Base-by-base conservation (phyloP, 768 basidiomycete genomes). In the Tylopilus sp. region DNA sequence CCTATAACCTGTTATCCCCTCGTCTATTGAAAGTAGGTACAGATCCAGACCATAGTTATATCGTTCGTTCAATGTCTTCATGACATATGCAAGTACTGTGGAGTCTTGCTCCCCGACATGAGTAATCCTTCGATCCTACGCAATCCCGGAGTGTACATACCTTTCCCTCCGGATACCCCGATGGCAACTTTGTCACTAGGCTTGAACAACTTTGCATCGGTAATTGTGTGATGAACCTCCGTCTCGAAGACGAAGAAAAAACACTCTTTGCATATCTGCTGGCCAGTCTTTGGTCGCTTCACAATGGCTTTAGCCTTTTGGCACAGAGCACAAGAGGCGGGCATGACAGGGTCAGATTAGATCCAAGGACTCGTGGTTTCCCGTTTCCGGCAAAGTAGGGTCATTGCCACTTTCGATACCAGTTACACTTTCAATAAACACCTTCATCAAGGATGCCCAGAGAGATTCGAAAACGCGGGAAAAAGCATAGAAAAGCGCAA, bases 161-260 rank as follows among this genome's bases (percentile, higher is more conserved):
- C 95, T 80, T 99, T 99, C 40, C 97, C 97, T 41, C 97, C 97
- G 47, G 93, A 97, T 47, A 97, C 97, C 28, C 97, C 97, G 52
- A 99, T 98, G 22, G 97, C 97, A 35, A 99, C 93, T 56, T 82
- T 78, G 71, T 99, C 93, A 30, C 95, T 92, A 11, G 83, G 76
- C 64, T 83, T 84, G 77, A 99, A 99, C 4, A 99, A 75, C 49
- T 75, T 74, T 11, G 91, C 81, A 61, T 90, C 79, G 6, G 76
- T 83, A 65, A 98, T 98, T 1, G 97, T 98, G 66, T 95, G 88
- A 73, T 99, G 97, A 25, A 99, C 86, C 68, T 99, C 97, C 1
- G 93, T 95, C 75, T 99, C 97, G 61, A 99, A 99, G 36, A 98
- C 94, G 58, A 83, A 83, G 75, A 92, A 99, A 73, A 95, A 97